Evolutionary conservation across 305 asterid genomes (phyloP).

Genomic region (Fraxinus ornus): DNA sequence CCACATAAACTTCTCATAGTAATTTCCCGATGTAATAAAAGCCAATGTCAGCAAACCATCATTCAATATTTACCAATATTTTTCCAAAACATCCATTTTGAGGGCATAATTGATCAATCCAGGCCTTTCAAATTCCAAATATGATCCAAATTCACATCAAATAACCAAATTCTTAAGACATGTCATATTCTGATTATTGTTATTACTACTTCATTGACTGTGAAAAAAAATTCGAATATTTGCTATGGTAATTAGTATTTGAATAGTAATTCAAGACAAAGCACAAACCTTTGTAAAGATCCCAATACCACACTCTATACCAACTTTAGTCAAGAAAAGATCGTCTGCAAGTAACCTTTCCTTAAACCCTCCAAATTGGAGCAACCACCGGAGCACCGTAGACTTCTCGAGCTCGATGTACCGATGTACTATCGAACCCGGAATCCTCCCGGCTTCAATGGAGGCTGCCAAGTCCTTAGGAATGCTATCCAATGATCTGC

Average conservation of each 20-base stretch:
- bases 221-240: neutral
- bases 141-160: neutral
- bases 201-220: neutral
- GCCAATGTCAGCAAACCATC: neutral
- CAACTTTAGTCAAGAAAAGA: constrained; percentile 93
- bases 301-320: constrained; percentile 91
- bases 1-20: neutral
- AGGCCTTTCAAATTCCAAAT: neutral
- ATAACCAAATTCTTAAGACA: neutral
- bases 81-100: neutral
- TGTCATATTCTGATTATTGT: neutral
- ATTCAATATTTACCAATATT: neutral
- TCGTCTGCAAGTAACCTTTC: constrained; percentile 92
- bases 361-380: constrained; percentile 76
- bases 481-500: constrained; percentile 72
- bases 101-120: neutral
- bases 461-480: constrained; percentile 84
- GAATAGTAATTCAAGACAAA: neutral
- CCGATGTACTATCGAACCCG: constrained; percentile 54
- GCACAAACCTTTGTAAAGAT: constrained; percentile 75
- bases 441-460: constrained; percentile 75
- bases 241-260: neutral
- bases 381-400: constrained; percentile 62
- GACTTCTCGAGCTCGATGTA: constrained; percentile 81
- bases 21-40: neutral